phyloP scores from a whole-genome alignment of 495 filamentous ascomycete genomes.

The Hyaloscypha finlandica region DNA sequence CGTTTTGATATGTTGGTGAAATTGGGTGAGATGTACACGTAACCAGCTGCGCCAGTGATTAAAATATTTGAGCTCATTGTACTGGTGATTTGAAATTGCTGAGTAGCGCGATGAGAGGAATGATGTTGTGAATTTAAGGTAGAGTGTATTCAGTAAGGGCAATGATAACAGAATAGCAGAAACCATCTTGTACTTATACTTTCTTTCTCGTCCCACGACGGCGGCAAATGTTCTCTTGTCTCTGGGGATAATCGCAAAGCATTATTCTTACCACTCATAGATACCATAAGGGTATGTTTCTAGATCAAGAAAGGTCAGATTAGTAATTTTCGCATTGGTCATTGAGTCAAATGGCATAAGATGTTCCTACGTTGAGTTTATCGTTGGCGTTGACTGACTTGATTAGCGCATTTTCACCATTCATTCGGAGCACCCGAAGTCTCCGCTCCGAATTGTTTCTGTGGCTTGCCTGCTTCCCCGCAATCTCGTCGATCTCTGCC shows the following conservation, averaged over 20 bases:
- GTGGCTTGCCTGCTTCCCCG: conserved; percentile 26
- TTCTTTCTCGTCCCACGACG: conserved; percentile 26
- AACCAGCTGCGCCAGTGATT: conserved; percentile 39
- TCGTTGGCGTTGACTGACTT: conserved; percentile 28
- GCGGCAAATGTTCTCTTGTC: conserved; percentile 27
- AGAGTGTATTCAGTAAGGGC: conserved; percentile 24
- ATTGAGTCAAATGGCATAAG: conserved; percentile 28
- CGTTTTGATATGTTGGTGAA: conserved; percentile 22
- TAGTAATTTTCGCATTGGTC: conserved; percentile 29
- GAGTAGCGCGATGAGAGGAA: conserved; percentile 27
- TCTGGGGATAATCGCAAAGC: conserved; percentile 27
- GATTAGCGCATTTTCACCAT: conserved; percentile 25
- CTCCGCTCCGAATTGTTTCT: conserved; percentile 29
- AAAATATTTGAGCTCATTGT: conserved; percentile 34
- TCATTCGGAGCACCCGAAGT: conserved; percentile 28
- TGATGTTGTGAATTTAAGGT: conserved; percentile 26
- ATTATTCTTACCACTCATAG: conserved; percentile 28
- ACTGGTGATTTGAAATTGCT: conserved; percentile 26
- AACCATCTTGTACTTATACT: conserved; percentile 28
- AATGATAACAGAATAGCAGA: conserved; percentile 28
- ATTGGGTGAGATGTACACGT: conserved; percentile 33
- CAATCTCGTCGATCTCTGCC: conserved; percentile 24
- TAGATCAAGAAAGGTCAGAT: conserved; percentile 28
- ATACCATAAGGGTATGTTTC: conserved; percentile 28
- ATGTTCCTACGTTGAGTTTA: conserved; percentile 28